phyloP scores from a whole-genome alignment of 1,139 yeast genomes.

The Trichomonascaceae sp. region DNA sequence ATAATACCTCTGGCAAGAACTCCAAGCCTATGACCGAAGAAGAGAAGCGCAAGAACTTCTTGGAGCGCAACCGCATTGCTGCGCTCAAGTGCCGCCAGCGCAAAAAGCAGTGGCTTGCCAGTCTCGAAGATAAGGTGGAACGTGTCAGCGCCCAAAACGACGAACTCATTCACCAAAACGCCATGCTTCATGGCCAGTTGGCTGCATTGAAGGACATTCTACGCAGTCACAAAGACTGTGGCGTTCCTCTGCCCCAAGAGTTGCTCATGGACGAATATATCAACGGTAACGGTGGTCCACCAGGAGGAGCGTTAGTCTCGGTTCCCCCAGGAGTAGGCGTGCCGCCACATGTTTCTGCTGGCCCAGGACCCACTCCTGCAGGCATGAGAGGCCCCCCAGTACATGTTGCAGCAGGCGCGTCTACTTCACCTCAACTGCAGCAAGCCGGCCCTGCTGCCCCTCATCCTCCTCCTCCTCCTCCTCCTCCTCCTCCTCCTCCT shows the following conservation, averaged over 20 bases:
- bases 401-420: too few relatives aligned
- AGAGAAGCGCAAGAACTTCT: constrained; percentile 66
- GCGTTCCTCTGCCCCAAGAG: constrained; percentile 1
- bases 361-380: too few relatives aligned
- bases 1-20: constrained; percentile 13
- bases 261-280: not conserved
- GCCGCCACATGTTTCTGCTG: too few relatives aligned
- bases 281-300: too few relatives aligned
- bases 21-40: constrained; percentile 31
- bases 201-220: constrained; percentile 29
- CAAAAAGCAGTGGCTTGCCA: constrained; percentile 76
- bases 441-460: too few relatives aligned
- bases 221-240: constrained; percentile 6
- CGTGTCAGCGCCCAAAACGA: constrained; percentile 63
- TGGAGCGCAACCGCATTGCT: constrained; percentile 88
- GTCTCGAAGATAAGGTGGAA: constrained; percentile 66
- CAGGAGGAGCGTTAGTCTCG: too few relatives aligned
- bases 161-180: constrained; percentile 46
- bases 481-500: too few relatives aligned
- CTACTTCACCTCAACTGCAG: too few relatives aligned
- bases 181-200: constrained; percentile 47
- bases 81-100: constrained; percentile 93
- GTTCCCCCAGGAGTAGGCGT: too few relatives aligned
- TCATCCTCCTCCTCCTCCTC: too few relatives aligned
- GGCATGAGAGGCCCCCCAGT: too few relatives aligned